Evolutionary conservation across 2,329 filamentous ascomycete genomes (phyloP), one percentile per base, ranked within the genome.

Genomic region (Clonostachys chloroleuca): DNA sequence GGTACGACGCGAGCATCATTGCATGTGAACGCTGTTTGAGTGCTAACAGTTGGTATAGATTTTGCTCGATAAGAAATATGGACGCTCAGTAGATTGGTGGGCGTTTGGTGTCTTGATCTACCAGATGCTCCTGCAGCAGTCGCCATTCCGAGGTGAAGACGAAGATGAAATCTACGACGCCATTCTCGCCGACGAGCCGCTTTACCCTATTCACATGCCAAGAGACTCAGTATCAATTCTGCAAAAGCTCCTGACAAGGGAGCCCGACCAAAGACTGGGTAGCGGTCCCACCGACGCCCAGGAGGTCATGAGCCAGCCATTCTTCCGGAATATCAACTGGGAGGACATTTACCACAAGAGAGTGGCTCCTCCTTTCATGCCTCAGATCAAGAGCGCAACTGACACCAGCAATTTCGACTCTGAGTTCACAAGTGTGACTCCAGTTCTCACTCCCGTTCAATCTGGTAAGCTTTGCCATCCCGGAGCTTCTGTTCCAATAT

Each of bases 381-480:
- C 94, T 16, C 82, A 83, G 36, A 95, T 99, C 59, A 94, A 87
- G 70, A 95, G 81, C 64, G 81, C 92, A 9, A 96, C 94, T 40
- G 94, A 99, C 72, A 99, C 94, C n/a, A 96, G 92, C 77, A 99
- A 99, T 73, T 99, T 99, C 67, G 94, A 99, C 65, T 90, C 89
- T 42, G 94, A 99, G 66, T 99, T 99, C 65, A 99, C 94, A 2
- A 97, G 92, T 62, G 94, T 99, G 47, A 99, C 94, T 40, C 94
- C 94, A 2, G 94, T 99, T 49, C 78, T 99, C 56, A 99, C 94
- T 33, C 94, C 94, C 45, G 94, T 99, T 47, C 92, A 97, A 71
- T 95, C 90, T 69, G 91, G 92, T 95, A 87, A 74, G 87, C 77
- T 49, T 8, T 5, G 16, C 13, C 8, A 7, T 39, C 18, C 16